These are phyloP conservation scores for Citrullus mucosospermus DNA, from an alignment of 306 rosid species.

Conservation along the genomic window DNA sequence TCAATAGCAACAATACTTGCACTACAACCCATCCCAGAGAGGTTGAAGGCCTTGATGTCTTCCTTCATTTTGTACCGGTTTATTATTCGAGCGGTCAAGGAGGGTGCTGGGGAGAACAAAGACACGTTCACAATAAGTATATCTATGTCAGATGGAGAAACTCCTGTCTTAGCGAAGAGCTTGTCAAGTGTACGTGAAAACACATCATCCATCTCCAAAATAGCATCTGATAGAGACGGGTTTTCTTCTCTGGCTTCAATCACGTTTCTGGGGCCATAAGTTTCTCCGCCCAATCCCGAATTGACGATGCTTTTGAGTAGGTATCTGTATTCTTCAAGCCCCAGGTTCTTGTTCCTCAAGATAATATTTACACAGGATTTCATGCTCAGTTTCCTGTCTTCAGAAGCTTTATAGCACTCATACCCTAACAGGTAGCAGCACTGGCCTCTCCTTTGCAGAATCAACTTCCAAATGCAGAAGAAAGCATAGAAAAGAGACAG, in stretches of 20 bases:
- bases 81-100: slow-evolving; percentile 49
- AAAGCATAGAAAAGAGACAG: slow-evolving; percentile 20
- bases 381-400: slow-evolving; percentile 36
- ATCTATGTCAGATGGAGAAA: slow-evolving; percentile 54
- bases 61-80: slow-evolving; percentile 73
- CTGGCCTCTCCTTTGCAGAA: slow-evolving; percentile 33
- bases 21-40: slow-evolving; percentile 89
- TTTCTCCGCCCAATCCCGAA: slow-evolving; percentile 69
- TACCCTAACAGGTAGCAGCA: slow-evolving; percentile 62
- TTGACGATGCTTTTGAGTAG: slow-evolving; percentile 53
- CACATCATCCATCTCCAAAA: slow-evolving; percentile 55
- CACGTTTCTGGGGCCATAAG: slow-evolving; percentile 56
- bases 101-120: slow-evolving; percentile 58
- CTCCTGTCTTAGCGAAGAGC: slow-evolving; percentile 29
- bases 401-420: slow-evolving; percentile 54
- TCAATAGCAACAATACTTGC: slow-evolving; percentile 65
- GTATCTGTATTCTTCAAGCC: slow-evolving; percentile 48
- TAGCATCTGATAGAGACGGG: slow-evolving; percentile 25
- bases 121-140: slow-evolving; percentile 77
- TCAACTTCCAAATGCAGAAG: slow-evolving; percentile 15
- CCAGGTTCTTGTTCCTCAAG: slow-evolving; percentile 41
- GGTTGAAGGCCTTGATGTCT: slow-evolving; percentile 48
- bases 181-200: slow-evolving; percentile 56
- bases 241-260: slow-evolving; percentile 35
- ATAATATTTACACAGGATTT: slow-evolving; percentile 32